Evolutionary conservation across 2,329 filamentous ascomycete genomes (phyloP).

Genomic region (Emmonsia crescens): DNA sequence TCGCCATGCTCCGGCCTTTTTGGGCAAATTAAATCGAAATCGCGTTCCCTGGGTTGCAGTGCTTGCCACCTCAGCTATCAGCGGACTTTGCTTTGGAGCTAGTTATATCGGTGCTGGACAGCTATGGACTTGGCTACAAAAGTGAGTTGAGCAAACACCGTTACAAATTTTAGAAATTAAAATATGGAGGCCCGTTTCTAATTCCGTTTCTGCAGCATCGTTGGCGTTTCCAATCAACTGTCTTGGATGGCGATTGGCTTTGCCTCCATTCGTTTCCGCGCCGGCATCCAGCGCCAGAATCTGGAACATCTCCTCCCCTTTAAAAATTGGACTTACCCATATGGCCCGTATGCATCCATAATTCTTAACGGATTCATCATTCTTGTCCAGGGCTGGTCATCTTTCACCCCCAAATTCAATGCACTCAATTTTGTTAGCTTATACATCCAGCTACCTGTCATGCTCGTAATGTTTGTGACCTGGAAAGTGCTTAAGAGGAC

Average conservation of each 20-base stretch:
- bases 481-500: conserved; percentile 46
- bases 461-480: conserved; percentile 43
- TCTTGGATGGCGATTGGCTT: conserved; percentile 54
- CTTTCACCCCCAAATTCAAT: conserved; percentile 49
- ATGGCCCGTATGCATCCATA: conserved; percentile 47
- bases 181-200: not conserved
- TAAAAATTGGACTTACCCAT: conserved; percentile 57
- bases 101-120: conserved; percentile 56
- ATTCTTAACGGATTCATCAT: conserved; percentile 50
- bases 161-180: too few relatives aligned
- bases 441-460: conserved; percentile 53
- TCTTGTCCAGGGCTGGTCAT: conserved; percentile 50
- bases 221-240: conserved; percentile 57
- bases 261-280: conserved; percentile 54
- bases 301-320: conserved; percentile 53
- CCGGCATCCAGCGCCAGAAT: conserved; percentile 46
- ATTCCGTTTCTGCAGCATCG: conserved; percentile 35
- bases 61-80: conserved; percentile 43
- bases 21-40: conserved; percentile 41
- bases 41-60: conserved; percentile 46
- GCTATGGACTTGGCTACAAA: conserved; percentile 57
- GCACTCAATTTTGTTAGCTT: conserved; percentile 52
- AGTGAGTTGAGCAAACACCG: conserved; percentile 31
- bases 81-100: conserved; percentile 52
- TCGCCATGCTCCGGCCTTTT: conserved; percentile 45